Base-by-base conservation (phyloP, 2,329 filamentous ascomycete species). In the Ramularia collo-cygni region DNA sequence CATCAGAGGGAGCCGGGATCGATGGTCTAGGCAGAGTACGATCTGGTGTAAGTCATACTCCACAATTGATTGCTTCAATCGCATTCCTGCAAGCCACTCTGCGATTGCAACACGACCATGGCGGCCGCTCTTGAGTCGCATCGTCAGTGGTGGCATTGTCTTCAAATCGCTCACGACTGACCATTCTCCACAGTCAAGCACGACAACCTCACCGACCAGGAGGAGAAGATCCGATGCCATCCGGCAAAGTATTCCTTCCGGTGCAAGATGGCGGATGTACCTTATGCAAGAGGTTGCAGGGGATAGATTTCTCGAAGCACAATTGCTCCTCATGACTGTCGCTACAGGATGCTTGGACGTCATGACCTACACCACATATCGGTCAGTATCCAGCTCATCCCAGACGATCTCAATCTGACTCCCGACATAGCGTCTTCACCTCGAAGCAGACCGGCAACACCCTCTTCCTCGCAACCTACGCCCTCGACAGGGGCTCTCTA, bases 401-500 rank as follows among this genome's bases (percentile, higher is more conserved):
- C 21, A 6, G 10, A 24, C 10, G 21, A 6, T 6, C 10, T 24
- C 21, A 24, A 24, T 24, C 21, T 24, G 21, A 24, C 21, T n/a
- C 21, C 21, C 10, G 6, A 6, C 21, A 24, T 6, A 24, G 42
- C 29, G 48, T 57, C 21, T 58, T 57, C 34, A 49, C 52, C 8
- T 55, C 52, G 4, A 58, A 58, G 37, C 52, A 54, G 15, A 58
- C 55, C 2, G 54, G 55, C 17, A 67, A 72, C 2, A 73, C 50
- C 1, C 35, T 53, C 10, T 53, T 53, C 36, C 43, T 53, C 14
- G 50, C 50, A 8, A 43, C 51, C 8, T 49, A 51, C 31, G 50
- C 45, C 26, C 38, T 51, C 18, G 35, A 42, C 17, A 43, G 38
- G 8, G 28, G 15, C 1, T 38, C 48, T n/a, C 18, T 53, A 9